Conservation (phyloP, 805 yeast genomes). For the Candida hungchunana region DNA sequence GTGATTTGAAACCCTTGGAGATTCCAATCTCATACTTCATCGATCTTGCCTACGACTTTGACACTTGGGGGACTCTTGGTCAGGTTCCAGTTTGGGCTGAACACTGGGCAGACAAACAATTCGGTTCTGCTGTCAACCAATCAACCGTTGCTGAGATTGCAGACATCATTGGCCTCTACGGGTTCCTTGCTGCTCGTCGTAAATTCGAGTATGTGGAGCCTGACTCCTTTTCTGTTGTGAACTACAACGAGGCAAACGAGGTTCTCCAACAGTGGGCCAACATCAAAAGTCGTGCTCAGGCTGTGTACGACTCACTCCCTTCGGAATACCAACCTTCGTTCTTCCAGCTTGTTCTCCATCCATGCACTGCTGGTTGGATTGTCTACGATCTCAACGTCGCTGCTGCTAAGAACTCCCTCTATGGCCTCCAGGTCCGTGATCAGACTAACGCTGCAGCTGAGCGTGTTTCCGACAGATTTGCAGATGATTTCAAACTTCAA, state of each 20-base stretch:
- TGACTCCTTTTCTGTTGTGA: conserved; percentile 5
- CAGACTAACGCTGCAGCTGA: conserved; percentile 10
- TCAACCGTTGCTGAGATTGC: conserved; percentile 6
- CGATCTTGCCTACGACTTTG: conserved; percentile 13
- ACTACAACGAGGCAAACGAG: conserved; percentile 10
- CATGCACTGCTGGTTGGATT: conserved; percentile 11
- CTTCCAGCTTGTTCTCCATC: conserved; percentile 11
- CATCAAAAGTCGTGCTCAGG: conserved; percentile 8
- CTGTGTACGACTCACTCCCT: conserved; percentile 6
- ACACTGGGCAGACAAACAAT: conserved; percentile 7
- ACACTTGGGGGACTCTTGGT: conserved; percentile 7
- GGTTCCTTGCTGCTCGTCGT: conserved; percentile 13
- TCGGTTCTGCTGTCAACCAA: conserved; percentile 2
- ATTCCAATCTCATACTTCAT: conserved; percentile 14
- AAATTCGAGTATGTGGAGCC: conserved; percentile 11
- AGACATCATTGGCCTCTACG: conserved; percentile 10
- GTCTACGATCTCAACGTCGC: conserved; percentile 10
- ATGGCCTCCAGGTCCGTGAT: conserved; percentile 9
- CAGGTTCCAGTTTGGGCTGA: conserved; percentile 7
- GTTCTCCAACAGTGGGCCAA: conserved; percentile 9
- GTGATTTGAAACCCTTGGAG: conserved; percentile 13
- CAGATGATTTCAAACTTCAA: conserved; percentile 4
- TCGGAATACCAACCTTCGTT: conserved; percentile 7
- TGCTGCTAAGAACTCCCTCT: conserved; percentile 9
- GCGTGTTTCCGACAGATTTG: conserved; percentile 5